Conservation (phyloP, 2,329 filamentous ascomycete species). For the Elsinoe australis region DNA sequence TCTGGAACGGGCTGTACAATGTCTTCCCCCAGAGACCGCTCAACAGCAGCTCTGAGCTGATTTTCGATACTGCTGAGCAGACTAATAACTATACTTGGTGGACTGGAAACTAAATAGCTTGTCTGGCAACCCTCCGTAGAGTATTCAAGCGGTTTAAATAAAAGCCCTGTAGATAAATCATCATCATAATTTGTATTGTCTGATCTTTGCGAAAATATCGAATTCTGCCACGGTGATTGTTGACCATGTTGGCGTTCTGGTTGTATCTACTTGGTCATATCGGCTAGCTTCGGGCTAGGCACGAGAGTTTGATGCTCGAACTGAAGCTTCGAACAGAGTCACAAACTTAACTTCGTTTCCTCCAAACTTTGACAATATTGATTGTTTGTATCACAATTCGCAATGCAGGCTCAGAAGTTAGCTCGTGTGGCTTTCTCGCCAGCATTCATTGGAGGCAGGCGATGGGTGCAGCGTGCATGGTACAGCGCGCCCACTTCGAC, state of each 20-base stretch:
- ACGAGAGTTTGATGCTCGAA: no score
- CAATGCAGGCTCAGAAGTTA: not conserved
- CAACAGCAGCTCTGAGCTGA: constrained; percentile 34
- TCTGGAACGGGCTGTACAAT: constrained; percentile 31
- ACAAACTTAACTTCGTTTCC: no score
- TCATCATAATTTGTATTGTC: no score
- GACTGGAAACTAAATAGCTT: constrained; percentile 20
- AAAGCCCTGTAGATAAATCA: no score
- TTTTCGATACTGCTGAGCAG: constrained; percentile 38
- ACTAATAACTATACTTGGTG: constrained; percentile 43
- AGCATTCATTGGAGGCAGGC: no score
- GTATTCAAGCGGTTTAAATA: no score
- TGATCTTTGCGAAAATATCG: no score
- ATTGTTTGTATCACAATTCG: not conserved
- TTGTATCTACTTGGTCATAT: no score
- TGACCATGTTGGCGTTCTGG: no score
- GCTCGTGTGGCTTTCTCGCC: not conserved
- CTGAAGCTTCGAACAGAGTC: no score
- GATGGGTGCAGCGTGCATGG: not conserved
- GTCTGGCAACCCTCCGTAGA: no score
- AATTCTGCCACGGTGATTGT: not conserved
- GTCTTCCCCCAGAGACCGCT: constrained; percentile 33
- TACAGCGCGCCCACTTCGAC: constrained; percentile 24
- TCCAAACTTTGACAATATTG: not conserved
- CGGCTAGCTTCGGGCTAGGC: constrained; percentile 7